phyloP scores from a whole-genome alignment of 768 basidiomycete genomes.

The Pulveroboletus sp. region DNA sequence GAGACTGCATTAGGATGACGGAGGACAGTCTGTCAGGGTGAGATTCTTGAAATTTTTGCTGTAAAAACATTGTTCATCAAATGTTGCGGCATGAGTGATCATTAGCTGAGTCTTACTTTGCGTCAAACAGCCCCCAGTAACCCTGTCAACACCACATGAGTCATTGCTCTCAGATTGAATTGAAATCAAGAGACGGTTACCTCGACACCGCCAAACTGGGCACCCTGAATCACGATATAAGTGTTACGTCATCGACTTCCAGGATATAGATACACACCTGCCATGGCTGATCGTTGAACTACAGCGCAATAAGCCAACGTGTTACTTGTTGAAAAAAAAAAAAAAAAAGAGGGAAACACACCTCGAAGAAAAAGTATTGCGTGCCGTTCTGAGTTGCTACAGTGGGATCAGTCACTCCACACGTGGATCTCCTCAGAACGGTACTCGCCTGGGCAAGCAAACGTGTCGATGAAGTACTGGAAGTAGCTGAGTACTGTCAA shows the following conservation, averaged over 20 bases:
- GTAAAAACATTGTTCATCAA: constrained; percentile 13
- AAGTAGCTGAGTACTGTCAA: constrained; percentile 6
- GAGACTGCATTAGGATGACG: not conserved
- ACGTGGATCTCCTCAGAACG: not conserved
- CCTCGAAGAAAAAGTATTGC: constrained; percentile 86
- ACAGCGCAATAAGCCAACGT: not conserved
- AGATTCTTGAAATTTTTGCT: constrained; percentile 72
- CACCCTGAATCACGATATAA: constrained; percentile 37
- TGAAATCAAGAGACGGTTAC: constrained; percentile 19
- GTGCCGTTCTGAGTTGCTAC: constrained; percentile 73
- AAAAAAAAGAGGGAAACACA: constrained; percentile 18
- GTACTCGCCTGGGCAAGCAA: constrained; percentile 55
- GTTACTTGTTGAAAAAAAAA: not conserved
- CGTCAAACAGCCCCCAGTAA: constrained; percentile 65
- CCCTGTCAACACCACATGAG: constrained; percentile 27
- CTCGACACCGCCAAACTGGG: constrained; percentile 76
- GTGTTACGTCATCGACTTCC: not conserved
- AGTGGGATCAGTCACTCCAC: constrained; percentile 5
- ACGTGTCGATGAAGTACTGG: constrained; percentile 78
- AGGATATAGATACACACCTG: constrained; percentile 44
- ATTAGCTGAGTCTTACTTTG: constrained; percentile 37
- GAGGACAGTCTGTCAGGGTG: constrained; percentile 56
- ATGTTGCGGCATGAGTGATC: constrained; percentile 13
- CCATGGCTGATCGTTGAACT: constrained; percentile 80
- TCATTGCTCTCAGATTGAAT: not conserved